These are phyloP conservation scores for Cyberlindnera bimundalis DNA, from an alignment of 805 yeast genomes.

Conservation along the genomic window DNA sequence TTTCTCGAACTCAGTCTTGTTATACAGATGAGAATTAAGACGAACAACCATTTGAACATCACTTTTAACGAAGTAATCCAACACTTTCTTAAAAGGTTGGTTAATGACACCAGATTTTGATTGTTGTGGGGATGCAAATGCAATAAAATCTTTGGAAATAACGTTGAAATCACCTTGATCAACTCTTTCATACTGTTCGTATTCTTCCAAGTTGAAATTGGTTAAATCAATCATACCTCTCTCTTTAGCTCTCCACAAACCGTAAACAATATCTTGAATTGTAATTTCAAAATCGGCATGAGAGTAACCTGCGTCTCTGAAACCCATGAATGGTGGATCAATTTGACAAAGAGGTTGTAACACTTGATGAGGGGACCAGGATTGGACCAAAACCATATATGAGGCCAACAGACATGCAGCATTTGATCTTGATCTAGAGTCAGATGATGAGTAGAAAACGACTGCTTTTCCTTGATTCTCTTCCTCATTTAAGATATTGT, in stretches of 20 bases:
- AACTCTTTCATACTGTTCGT: conserved; percentile 91
- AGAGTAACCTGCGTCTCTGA: conserved; percentile 96
- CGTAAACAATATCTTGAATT: conserved; percentile 93
- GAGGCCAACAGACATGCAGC: conserved; percentile 94
- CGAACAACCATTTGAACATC: conserved; percentile 89
- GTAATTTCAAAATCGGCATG: conserved; percentile 91
- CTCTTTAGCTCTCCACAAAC: conserved; percentile 97
- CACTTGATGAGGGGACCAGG: conserved; percentile 98
- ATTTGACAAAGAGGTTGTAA: conserved; percentile 90
- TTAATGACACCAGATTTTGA: conserved; percentile 44
- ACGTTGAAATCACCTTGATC: conserved; percentile 96
- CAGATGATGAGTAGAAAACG: conserved; percentile 82
- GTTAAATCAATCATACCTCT: conserved; percentile 84
- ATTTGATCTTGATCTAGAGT: conserved; percentile 80
- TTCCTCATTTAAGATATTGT: conserved; percentile 84
- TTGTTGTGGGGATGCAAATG: conserved; percentile 96
- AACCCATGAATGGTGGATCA: conserved; percentile 91
- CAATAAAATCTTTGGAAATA: conserved; percentile 88
- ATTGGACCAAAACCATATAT: conserved; percentile 91
- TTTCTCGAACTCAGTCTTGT: conserved; percentile 76
- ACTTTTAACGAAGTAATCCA: conserved; percentile 67
- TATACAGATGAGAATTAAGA: conserved; percentile 87
- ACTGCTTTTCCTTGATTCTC: conserved; percentile 83
- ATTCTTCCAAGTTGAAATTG: conserved; percentile 84
- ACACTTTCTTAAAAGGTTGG: conserved; percentile 77